phyloP scores from a whole-genome alignment of 2,329 filamentous ascomycete genomes.

The Alternaria arborescens region DNA sequence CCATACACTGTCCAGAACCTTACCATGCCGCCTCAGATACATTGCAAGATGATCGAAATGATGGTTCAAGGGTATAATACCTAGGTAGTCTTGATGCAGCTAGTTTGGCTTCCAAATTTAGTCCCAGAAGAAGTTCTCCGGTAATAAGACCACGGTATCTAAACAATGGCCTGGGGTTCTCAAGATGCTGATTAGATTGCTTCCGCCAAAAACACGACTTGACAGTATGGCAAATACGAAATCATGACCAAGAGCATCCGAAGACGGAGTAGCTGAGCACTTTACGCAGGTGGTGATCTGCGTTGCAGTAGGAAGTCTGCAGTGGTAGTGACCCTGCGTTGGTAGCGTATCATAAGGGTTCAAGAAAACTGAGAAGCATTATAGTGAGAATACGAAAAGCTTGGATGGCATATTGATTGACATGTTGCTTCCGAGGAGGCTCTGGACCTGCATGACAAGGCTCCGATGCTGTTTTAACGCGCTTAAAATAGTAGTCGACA shows the following conservation, averaged over 20 bases:
- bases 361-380: constrained; percentile 24
- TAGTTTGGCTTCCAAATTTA: constrained; percentile 37
- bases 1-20: constrained; percentile 19
- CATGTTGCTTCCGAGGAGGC: constrained; percentile 22
- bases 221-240: constrained; percentile 28
- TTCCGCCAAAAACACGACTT: constrained; percentile 18
- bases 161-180: constrained; percentile 24
- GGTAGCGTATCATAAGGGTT: constrained; percentile 14
- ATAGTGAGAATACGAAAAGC: constrained; percentile 47
- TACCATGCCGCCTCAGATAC: constrained; percentile 18
- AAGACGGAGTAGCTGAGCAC: constrained; percentile 1
- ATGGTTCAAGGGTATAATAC: constrained; percentile 18
- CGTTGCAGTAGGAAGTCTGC: constrained; percentile 11
- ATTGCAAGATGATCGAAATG: not conserved
- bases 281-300: constrained; percentile 14
- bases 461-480: constrained; percentile 11
- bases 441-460: constrained; percentile 28
- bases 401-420: constrained; percentile 40
- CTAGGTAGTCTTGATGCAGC: constrained; percentile 19
- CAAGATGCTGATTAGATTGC: constrained; percentile 35
- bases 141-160: constrained; percentile 33
- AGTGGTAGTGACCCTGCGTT: constrained; percentile 3
- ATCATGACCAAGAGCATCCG: constrained; percentile 19
- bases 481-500: constrained; percentile 40
- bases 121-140: constrained; percentile 23